Conservation (phyloP, 352 stramenopile species). For the Globisporangium solare region DNA sequence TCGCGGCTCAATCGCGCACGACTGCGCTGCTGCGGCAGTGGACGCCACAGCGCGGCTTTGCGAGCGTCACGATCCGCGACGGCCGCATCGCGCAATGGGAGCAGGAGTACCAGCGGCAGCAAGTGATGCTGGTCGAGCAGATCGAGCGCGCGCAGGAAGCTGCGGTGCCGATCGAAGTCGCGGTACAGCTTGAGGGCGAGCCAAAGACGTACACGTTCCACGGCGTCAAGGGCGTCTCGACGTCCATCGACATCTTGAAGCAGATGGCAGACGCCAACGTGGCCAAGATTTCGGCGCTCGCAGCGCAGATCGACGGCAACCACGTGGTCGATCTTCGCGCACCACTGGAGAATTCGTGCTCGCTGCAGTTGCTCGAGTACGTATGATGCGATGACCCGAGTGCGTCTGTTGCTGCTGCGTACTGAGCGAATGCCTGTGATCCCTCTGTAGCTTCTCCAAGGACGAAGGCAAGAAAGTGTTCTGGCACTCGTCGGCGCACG, state of each 20-base stretch:
- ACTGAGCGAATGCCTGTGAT: background rate
- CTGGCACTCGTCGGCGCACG: conserved; percentile 99
- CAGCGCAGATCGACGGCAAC: conserved; percentile 31
- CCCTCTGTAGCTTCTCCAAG: conserved; percentile 42
- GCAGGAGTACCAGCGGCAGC: conserved; percentile 45
- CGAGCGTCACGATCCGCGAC: conserved; percentile 33
- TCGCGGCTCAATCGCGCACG: background rate
- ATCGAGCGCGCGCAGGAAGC: conserved; percentile 11
- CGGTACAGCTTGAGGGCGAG: conserved; percentile 22
- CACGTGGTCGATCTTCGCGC: conserved; percentile 52
- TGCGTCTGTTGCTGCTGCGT: background rate
- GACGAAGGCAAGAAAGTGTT: conserved; percentile 87
- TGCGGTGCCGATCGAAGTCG: conserved; percentile 37
- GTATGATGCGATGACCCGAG: conserved; percentile 4
- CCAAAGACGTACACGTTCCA: conserved; percentile 31
- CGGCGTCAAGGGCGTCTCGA: conserved; percentile 36
- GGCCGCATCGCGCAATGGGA: conserved; percentile 49
- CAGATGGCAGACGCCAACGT: conserved; percentile 45
- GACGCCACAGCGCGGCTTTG: conserved; percentile 5
- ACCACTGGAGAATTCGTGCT: conserved; percentile 39
- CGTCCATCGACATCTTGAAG: conserved; percentile 58
- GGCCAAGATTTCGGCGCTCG: conserved; percentile 59
- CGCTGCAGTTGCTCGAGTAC: conserved; percentile 63
- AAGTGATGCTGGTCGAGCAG: conserved; percentile 15
- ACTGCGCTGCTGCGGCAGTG: background rate